Conservation (phyloP, 768 basidiomycete species). For the Russula olivacea region DNA sequence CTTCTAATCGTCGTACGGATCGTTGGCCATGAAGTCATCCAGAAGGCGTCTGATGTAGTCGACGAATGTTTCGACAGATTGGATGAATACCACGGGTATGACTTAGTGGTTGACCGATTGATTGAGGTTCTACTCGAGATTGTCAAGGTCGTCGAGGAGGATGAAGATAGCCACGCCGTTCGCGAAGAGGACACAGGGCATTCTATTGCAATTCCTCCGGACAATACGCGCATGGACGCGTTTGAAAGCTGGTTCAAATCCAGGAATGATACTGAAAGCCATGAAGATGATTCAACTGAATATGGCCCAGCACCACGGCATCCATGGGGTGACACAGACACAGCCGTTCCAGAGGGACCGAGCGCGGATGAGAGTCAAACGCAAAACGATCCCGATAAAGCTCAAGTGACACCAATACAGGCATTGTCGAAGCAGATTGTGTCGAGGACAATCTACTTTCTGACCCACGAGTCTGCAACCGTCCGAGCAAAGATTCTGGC, state of each 20-base stretch:
- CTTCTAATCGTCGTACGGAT: slow-evolving; percentile 78
- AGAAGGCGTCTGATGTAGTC: slow-evolving; percentile 87
- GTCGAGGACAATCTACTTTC: slow-evolving; percentile 78
- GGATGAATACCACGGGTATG: slow-evolving; percentile 95
- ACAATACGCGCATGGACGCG: slow-evolving; percentile 38
- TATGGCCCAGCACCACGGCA: slow-evolving; percentile 56
- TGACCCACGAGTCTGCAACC: slow-evolving; percentile 82
- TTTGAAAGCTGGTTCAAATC: slow-evolving; percentile 64
- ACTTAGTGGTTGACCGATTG: slow-evolving; percentile 76
- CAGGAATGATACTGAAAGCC: slow-evolving; percentile 34
- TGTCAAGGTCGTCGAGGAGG: slow-evolving; percentile 64
- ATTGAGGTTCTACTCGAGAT: slow-evolving; percentile 85
- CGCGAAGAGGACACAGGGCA: slow-evolving; percentile 17
- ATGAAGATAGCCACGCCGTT: slow-evolving; percentile 35
- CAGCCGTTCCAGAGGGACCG: slow-evolving; percentile 26
- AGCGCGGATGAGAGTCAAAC: slow-evolving; percentile 26
- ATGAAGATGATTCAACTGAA: slow-evolving; percentile 41
- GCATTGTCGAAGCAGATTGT: slow-evolving; percentile 79
- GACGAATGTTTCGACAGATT: slow-evolving; percentile 96
- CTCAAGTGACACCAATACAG: slow-evolving; percentile 65
- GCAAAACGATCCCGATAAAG: slow-evolving; percentile 38
- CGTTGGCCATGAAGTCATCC: slow-evolving; percentile 81
- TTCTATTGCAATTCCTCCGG: slow-evolving; percentile 16
- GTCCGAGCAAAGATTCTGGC: slow-evolving; percentile 80
- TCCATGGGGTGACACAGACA: slow-evolving; percentile 46